Conservation (phyloP, 257 asterid species). For the Mitragyna speciosa region DNA sequence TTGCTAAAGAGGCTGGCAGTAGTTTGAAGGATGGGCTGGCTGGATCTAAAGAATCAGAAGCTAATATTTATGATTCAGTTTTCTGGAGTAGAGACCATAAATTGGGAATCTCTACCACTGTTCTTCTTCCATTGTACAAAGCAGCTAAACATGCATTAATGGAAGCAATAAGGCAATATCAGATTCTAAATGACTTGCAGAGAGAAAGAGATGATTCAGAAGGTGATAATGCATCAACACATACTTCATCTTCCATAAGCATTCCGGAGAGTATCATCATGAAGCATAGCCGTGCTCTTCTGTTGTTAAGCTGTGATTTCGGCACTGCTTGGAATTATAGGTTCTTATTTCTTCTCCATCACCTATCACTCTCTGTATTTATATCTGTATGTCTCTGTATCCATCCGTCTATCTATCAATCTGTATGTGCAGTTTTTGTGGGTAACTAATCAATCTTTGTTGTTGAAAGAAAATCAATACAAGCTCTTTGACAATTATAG, state of each 20-base stretch:
- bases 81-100: conserved; percentile 77
- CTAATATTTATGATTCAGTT: conserved; percentile 26
- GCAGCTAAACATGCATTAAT: conserved; percentile 72
- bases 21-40: conserved; percentile 22
- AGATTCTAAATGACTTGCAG: conserved; percentile 24
- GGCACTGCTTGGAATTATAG: conserved; percentile 97
- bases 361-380: not conserved
- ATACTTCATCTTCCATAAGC: conserved; percentile 22
- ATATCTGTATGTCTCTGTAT: not conserved
- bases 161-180: conserved; percentile 50
- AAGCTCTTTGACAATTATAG: too few species aligned
- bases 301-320: conserved; percentile 80
- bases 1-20: conserved; percentile 41
- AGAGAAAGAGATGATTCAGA: conserved; percentile 23
- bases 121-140: conserved; percentile 55
- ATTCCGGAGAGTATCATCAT: conserved; percentile 54
- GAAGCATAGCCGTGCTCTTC: conserved; percentile 82
- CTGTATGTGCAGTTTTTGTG: not conserved
- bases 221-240: conserved; percentile 27
- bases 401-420: not conserved
- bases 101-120: conserved; percentile 71
- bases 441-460: not conserved
- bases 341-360: conserved; percentile 24
- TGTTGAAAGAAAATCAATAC: not conserved
- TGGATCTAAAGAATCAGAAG: conserved; percentile 23